Percentiles rank a stretch among this genome's conserved stretches.
phyloP scores from a whole-genome alignment of 352 stramenopile genomes.

The Blastocystis sp. region DNA sequence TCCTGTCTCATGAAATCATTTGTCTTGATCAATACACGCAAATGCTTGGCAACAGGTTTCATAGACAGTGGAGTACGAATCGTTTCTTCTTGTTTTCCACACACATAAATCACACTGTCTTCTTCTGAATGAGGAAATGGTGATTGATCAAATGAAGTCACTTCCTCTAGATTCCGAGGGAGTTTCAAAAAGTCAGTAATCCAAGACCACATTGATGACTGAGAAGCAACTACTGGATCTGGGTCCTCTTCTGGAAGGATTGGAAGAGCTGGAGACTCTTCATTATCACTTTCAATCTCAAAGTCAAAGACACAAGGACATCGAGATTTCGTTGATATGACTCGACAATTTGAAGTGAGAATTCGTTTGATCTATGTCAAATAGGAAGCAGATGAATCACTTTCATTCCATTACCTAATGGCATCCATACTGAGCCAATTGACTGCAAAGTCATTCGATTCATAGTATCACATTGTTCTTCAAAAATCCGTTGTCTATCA shows the following conservation, averaged over 20 bases:
- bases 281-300: not conserved
- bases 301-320: constrained; percentile 39
- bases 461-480: not conserved
- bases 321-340: constrained; percentile 29
- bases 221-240: not conserved
- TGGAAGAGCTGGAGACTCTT: not conserved
- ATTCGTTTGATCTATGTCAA: not conserved
- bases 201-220: not conserved
- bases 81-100: constrained; percentile 85
- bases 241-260: too few relatives aligned
- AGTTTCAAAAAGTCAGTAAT: not conserved
- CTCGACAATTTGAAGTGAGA: not conserved
- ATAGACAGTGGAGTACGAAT: constrained; percentile 86
- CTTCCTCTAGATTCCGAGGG: not conserved
- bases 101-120: constrained; percentile 87
- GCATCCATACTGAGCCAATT: not conserved
- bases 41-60: constrained; percentile 81
- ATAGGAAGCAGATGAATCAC: not conserved
- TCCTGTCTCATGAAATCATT: constrained; percentile 96
- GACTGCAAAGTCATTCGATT: constrained; percentile 1
- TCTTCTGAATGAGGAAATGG: not conserved
- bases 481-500: not conserved
- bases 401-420: not conserved
- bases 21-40: constrained; percentile 94
- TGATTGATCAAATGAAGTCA: not conserved